Percentiles rank a stretch among this genome's conserved stretches.
These are phyloP conservation scores for Mortierella claussenii DNA, from an alignment of 192 early-diverging fungal species.

Conservation along the genomic window DNA sequence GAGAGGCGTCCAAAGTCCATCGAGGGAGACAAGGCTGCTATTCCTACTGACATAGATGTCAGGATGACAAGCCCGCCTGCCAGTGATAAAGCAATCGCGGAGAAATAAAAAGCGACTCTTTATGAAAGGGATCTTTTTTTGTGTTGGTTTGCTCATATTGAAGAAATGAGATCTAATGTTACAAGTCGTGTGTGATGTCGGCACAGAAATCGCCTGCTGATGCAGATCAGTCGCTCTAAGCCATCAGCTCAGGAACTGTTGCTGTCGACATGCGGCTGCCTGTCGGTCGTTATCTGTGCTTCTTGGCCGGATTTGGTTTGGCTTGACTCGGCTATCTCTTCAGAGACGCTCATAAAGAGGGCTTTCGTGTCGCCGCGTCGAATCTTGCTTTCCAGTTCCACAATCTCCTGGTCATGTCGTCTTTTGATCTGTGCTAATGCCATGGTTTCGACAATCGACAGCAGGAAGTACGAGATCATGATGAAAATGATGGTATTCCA, in stretches of 20 bases:
- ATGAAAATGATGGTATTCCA: slow-evolving; percentile 86
- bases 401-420: slow-evolving; percentile 57
- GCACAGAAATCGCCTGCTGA: too few relatives aligned
- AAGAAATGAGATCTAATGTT: not conserved
- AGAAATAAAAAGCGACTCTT: not conserved
- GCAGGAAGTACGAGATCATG: slow-evolving; percentile 89
- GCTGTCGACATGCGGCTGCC: too few relatives aligned
- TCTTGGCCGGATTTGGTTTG: not conserved
- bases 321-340: slow-evolving; percentile 20
- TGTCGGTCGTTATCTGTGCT: not conserved
- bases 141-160: not conserved
- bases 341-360: slow-evolving; percentile 14
- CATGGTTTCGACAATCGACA: slow-evolving; percentile 86
- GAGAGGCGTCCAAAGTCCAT: slow-evolving; percentile 1
- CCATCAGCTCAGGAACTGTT: too few relatives aligned
- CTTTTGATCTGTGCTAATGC: slow-evolving; percentile 79
- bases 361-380: slow-evolving; percentile 33
- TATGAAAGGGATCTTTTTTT: slow-evolving; percentile 1
- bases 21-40: slow-evolving; percentile 3
- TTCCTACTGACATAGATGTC: slow-evolving; percentile 5
- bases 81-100: not conserved
- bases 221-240: too few relatives aligned
- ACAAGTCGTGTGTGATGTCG: too few relatives aligned
- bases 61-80: slow-evolving; percentile 24
- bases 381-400: slow-evolving; percentile 48